A percentile compares a stretch with the other conserved stretches of the same genome.
Conservation (phyloP, 768 basidiomycete species). For the Xerocomellus dryophilus region DNA sequence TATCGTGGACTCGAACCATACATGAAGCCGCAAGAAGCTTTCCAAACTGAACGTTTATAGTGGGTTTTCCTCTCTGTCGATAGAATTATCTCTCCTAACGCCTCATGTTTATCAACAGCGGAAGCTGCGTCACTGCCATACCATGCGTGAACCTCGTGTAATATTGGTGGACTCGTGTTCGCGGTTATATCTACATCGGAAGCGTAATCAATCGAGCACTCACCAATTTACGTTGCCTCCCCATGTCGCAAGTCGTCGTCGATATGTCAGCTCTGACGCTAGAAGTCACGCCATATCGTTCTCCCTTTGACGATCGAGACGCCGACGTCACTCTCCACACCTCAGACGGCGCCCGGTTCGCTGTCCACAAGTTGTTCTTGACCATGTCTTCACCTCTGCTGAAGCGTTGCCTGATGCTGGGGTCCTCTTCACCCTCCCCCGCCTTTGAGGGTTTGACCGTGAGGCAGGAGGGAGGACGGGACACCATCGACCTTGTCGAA, state of each 20-base stretch:
- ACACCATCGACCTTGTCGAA: conserved; percentile 34
- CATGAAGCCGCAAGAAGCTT: conserved; percentile 20
- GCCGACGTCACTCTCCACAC: conserved; percentile 44
- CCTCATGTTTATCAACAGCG: conserved; percentile 26
- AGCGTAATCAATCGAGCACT: conserved; percentile 14
- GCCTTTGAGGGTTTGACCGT: conserved; percentile 25
- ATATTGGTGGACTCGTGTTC: conserved; percentile 12
- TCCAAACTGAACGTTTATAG: conserved; percentile 8
- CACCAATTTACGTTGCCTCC: conserved; percentile 9
- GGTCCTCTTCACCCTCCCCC: conserved; percentile 29
- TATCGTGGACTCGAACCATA: background rate
- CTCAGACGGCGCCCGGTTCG: conserved; percentile 42
- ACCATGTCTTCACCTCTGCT: conserved; percentile 43
- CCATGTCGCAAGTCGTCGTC: conserved; percentile 29
- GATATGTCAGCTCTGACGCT: conserved; percentile 29
- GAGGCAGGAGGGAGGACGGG: conserved; percentile 21
- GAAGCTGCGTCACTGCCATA: conserved; percentile 19
- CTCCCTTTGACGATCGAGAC: conserved; percentile 40
- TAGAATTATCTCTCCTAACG: conserved; percentile 7
- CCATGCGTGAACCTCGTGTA: conserved; percentile 30
- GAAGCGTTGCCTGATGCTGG: conserved; percentile 28
- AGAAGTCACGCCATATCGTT: conserved; percentile 23
- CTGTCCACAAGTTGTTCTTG: conserved; percentile 42
- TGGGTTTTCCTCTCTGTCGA: background rate
- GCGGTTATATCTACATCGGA: conserved; percentile 29